These are phyloP conservation scores for Lipomyces kockii DNA, from an alignment of 805 yeast genomes.

Conservation along the genomic window DNA sequence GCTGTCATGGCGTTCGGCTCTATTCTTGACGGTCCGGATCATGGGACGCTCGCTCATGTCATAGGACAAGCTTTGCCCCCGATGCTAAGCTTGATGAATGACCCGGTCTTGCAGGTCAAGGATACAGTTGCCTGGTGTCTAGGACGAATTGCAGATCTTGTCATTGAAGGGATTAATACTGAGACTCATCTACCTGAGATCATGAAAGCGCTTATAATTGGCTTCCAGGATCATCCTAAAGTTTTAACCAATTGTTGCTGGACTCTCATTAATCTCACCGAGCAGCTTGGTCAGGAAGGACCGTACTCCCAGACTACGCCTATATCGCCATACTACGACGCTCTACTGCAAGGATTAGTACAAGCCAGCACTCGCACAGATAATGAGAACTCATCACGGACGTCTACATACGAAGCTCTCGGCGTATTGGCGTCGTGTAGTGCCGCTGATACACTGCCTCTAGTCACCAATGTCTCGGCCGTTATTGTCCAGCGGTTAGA, in stretches of 20 bases:
- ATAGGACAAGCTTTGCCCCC: constrained; percentile 85
- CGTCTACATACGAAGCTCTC: constrained; percentile 96
- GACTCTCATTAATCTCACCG: constrained; percentile 90
- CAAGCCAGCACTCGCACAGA: constrained; percentile 72
- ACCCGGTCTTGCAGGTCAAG: constrained; percentile 79
- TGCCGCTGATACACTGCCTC: constrained; percentile 68
- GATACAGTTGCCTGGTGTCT: constrained; percentile 99
- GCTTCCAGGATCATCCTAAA: constrained; percentile 89
- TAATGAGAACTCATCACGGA: constrained; percentile 85
- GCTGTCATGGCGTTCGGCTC: constrained; percentile 99
- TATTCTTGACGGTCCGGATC: constrained; percentile 74
- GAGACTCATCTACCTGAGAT: constrained; percentile 69
- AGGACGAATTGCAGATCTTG: constrained; percentile 91
- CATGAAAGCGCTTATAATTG: constrained; percentile 71
- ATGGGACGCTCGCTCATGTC: constrained; percentile 59
- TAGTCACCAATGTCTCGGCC: constrained; percentile 73
- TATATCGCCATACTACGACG: constrained; percentile 74
- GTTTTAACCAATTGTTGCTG: constrained; percentile 97
- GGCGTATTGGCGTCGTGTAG: constrained; percentile 79
- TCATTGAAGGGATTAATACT: constrained; percentile 73
- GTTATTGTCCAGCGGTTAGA: constrained; percentile 76
- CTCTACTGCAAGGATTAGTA: constrained; percentile 70
- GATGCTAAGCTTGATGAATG: constrained; percentile 72
- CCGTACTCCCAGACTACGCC: constrained; percentile 56
- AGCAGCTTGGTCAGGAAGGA: constrained; percentile 68